Evolutionary conservation across 495 filamentous ascomycete species (phyloP), one percentile per base, ranked within the genome.

Genomic region (Talaromyces ruber): DNA sequence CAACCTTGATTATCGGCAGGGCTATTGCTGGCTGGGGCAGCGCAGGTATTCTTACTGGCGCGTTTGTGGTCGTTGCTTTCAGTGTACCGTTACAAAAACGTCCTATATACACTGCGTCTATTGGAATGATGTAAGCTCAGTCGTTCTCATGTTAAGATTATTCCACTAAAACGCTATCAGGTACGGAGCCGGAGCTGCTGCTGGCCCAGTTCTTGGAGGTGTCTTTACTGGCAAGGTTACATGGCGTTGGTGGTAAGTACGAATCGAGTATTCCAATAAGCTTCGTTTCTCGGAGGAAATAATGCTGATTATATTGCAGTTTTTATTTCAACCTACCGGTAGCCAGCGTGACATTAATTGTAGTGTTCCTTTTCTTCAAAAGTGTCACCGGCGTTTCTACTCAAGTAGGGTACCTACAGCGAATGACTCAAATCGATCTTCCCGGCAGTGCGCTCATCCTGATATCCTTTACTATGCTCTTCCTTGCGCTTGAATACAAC

Each of bases 11-110:
- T 69, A 68, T 90, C 60, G 89, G 89, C 4, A 82, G 89, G 24
- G 88, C 89, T 22, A 75, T 91, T 37, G 84, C 87, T 18, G 89
- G 89, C 8, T 64, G 89, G 32, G 89, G 88, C 16, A 77, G 78
- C 22, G 85, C 70, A 6, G 70, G 70, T 6, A 65, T 71, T 22
- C n/a, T 8, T n/a, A 25, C 25, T 55, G 75, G 75, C 9, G 59
- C 39, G 18, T 60, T 60, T 8, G 59, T 60, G 14, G 59, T 60
- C n/a, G 26, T 60, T 3, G 59, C 59, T 9, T 60, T 32, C 39
- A 39, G 43, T 32, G 59, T 60, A 11, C 59, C 59, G 16, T 51
- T 60, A 4, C 32, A 50, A 4, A 60, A 60, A 14, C 59, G 59
- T 22, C 59, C 59, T 21, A 51, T 60, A 18, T 60, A 60, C 29